phyloP scores from a whole-genome alignment of 2,329 filamentous ascomycete genomes.

The Calonectria naviculata region DNA sequence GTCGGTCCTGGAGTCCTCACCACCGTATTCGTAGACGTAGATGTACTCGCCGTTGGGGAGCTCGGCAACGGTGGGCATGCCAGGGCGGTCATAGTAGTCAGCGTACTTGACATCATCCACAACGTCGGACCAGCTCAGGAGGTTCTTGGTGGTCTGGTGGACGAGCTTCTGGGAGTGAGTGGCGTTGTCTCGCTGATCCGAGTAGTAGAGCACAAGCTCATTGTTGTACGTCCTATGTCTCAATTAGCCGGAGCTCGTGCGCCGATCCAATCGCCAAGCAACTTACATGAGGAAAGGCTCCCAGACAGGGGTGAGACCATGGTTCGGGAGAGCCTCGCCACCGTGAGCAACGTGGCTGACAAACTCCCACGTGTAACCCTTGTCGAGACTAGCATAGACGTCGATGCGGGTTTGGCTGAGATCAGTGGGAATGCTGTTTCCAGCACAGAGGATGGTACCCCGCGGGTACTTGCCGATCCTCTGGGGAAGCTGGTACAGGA shows the following conservation, averaged over 20 bases:
- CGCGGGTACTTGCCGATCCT: slow-evolving; percentile 66
- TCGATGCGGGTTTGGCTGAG: slow-evolving; percentile 75
- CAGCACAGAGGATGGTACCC: slow-evolving; percentile 73
- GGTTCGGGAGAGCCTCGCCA: slow-evolving; percentile 68
- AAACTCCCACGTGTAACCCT: slow-evolving; percentile 73
- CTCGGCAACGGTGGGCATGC: slow-evolving; percentile 72
- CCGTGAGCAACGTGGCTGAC: slow-evolving; percentile 73
- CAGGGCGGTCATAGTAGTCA: slow-evolving; percentile 72
- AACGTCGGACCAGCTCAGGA: slow-evolving; percentile 67
- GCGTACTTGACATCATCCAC: slow-evolving; percentile 70
- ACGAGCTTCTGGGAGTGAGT: slow-evolving; percentile 75
- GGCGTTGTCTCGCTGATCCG: slow-evolving; percentile 72
- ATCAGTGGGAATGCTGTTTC: slow-evolving; percentile 69
- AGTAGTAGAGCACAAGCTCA: slow-evolving; percentile 74
- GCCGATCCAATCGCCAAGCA: not conserved
- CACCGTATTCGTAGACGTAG: slow-evolving; percentile 73
- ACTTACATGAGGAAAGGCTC: slow-evolving; percentile 72
- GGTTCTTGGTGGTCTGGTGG: slow-evolving; percentile 70
- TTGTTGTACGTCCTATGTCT: slow-evolving; percentile 61
- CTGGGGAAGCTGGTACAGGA: slow-evolving; percentile 71
- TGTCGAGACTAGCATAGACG: slow-evolving; percentile 72
- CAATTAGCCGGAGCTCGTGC: not conserved
- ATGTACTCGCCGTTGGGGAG: slow-evolving; percentile 67
- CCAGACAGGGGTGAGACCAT: slow-evolving; percentile 76
- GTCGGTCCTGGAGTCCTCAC: slow-evolving; percentile 46